Percentiles rank a stretch among this genome's conserved stretches.
These are phyloP conservation scores for Talaromyces sp. DNA, from an alignment of 2,329 filamentous ascomycete genomes.

Conservation along the genomic window DNA sequence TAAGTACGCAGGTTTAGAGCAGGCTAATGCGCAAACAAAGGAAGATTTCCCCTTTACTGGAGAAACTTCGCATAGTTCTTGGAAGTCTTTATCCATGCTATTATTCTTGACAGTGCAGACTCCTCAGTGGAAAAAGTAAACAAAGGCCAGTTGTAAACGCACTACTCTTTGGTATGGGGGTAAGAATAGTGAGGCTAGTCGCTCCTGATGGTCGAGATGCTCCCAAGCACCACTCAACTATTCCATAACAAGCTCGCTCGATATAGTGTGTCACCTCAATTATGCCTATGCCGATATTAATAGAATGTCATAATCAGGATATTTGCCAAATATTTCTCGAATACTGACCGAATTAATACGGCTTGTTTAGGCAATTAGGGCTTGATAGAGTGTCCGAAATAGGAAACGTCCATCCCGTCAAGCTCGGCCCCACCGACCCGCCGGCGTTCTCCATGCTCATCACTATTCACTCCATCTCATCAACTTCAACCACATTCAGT, in stretches of 20 bases:
- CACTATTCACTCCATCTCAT: neutral
- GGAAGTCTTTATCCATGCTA: neutral
- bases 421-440: neutral
- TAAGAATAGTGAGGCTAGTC: neutral
- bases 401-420: neutral
- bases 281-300: neutral
- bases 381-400: neutral
- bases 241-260: neutral
- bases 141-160: neutral
- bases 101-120: neutral
- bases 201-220: neutral
- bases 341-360: neutral
- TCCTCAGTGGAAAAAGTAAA: neutral
- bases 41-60: neutral
- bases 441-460: neutral
- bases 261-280: neutral
- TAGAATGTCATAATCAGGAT: no score
- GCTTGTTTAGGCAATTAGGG: conserved; percentile 2
- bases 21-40: neutral
- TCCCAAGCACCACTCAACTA: neutral
- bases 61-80: neutral
- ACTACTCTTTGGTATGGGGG: neutral
- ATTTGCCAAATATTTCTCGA: no score
- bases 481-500: neutral
- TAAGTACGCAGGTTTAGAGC: neutral